Base-by-base conservation (phyloP, 768 basidiomycete genomes). In the Holtermanniella nyarrowii region DNA sequence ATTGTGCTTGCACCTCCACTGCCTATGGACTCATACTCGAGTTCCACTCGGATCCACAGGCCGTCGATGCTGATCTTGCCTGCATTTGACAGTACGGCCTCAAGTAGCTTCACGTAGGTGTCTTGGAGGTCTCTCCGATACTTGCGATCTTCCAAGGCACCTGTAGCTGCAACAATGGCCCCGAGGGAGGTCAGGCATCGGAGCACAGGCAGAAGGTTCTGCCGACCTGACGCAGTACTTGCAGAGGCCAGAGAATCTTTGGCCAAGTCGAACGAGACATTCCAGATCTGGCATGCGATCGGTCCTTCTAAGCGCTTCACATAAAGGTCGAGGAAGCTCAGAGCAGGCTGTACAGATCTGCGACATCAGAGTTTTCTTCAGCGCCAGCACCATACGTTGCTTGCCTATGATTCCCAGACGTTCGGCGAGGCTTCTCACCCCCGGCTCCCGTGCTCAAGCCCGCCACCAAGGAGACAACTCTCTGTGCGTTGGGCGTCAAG, bases 261-360 rank as follows among this genome's bases (percentile, higher is more conserved):
- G 5, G 82, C 79, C 41, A 96, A 74, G 45, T 82, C 79, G 56
- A 87, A 74, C 62, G 83, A 83, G 18, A 86, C 79, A 41, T 74
- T 71, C 93, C 93, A 97, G 18, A 96, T 85, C 73, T 97, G 95
- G 11, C 90, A 77, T 2, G 88, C 91, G 27, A 95, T 74, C 0
- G 95, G 88, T 0, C 88, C 88, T 69, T 97, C 95, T 40, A 97
- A 71, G 10, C 83, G 80, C 16, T 73, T 74, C 24, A 96, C 68
- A 65, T 97, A 97, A 49, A 81, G 81, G 64, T 96, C 89, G 43
- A 97, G 74, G 68, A 96, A 97, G 25, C 77, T 79, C 2, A 69
- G 44, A 24, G 65, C 54, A 4, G 56, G 58, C n/a, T n/a, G n/a
- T n/a, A n/a, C n/a, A n/a, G n/a, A n/a, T n/a, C n/a, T n/a, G n/a